Conservation (phyloP, 352 stramenopile species). For the Phytophthora fragariae region DNA sequence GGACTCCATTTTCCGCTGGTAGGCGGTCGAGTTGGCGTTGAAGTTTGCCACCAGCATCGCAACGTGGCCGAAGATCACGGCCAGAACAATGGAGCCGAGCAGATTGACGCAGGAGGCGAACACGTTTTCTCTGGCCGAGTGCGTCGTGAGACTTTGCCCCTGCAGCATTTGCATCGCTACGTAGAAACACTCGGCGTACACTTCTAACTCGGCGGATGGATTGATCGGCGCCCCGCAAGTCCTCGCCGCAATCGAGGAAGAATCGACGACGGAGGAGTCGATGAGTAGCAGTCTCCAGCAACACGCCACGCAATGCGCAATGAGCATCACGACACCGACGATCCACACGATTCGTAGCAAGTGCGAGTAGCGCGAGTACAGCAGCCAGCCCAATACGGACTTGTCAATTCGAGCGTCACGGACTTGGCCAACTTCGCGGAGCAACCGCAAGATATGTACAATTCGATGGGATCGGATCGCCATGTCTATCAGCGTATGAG, state of each 20-base stretch:
- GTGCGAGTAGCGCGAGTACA: conserved; percentile 61
- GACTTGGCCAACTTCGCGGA: conserved; percentile 32
- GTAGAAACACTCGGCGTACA: conserved; percentile 51
- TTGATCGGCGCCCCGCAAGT: conserved; percentile 29
- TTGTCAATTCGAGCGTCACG: conserved; percentile 38
- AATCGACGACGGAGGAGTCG: conserved; percentile 1
- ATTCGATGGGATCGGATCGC: conserved; percentile 34
- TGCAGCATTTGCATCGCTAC: conserved; percentile 49
- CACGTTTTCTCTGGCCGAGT: conserved; percentile 40
- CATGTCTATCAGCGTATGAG: conserved; percentile 29
- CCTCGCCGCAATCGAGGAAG: conserved; percentile 7
- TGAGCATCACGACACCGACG: conserved; percentile 46
- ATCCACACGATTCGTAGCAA: conserved; percentile 51
- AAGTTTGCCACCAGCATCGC: conserved; percentile 68
- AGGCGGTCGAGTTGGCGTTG: conserved; percentile 55
- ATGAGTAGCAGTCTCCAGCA: conserved; percentile 46
- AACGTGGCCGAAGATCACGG: conserved; percentile 70
- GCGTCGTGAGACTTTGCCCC: conserved; percentile 44
- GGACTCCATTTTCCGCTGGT: conserved; percentile 66
- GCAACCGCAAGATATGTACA: conserved; percentile 41
- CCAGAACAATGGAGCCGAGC: conserved; percentile 53
- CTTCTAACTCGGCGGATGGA: conserved; percentile 21
- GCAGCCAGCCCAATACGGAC: conserved; percentile 46
- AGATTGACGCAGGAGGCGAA: conserved; percentile 53
- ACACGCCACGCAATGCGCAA: conserved; percentile 62